Evolutionary conservation across 345 rosid genomes (phyloP).

Genomic region (Populus pruinosa): DNA sequence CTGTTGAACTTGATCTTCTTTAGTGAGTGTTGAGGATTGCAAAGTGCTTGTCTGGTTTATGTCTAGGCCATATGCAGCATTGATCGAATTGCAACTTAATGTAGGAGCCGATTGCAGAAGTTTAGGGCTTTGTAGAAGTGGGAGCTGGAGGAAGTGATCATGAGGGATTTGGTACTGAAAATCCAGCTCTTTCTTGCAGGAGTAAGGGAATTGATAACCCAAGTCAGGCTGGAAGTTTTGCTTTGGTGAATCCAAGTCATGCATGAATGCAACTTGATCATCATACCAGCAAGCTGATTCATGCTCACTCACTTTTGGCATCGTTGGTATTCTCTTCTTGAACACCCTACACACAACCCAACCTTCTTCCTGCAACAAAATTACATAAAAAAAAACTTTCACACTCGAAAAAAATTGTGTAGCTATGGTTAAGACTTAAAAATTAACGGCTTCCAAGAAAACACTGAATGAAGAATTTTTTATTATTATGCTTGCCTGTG

Average conservation of each 20-base stretch:
- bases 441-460: background rate
- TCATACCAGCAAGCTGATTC: slow-evolving; percentile 77
- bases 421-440: background rate
- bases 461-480: background rate
- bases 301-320: slow-evolving; percentile 45
- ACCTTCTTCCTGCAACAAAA: slow-evolving; percentile 59
- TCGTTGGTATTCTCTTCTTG: slow-evolving; percentile 69
- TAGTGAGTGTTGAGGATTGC: slow-evolving; percentile 30
- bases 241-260: slow-evolving; percentile 62
- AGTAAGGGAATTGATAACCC: slow-evolving; percentile 42
- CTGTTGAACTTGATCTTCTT: slow-evolving; percentile 43
- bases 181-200: slow-evolving; percentile 78
- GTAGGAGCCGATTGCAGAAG: slow-evolving; percentile 44
- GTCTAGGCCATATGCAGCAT: slow-evolving; percentile 34
- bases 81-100: slow-evolving; percentile 39
- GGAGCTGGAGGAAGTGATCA: slow-evolving; percentile 66
- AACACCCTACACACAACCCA: slow-evolving; percentile 97
- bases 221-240: slow-evolving; percentile 43
- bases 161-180: slow-evolving; percentile 47
- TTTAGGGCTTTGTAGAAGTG: slow-evolving; percentile 74
- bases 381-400: background rate
- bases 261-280: slow-evolving; percentile 67
- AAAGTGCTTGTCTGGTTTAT: slow-evolving; percentile 39
- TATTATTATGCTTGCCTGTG: slow-evolving; percentile 54
- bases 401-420: background rate